Base-by-base conservation (phyloP, 2,329 filamentous ascomycete genomes). In the Botrytis medusae region DNA sequence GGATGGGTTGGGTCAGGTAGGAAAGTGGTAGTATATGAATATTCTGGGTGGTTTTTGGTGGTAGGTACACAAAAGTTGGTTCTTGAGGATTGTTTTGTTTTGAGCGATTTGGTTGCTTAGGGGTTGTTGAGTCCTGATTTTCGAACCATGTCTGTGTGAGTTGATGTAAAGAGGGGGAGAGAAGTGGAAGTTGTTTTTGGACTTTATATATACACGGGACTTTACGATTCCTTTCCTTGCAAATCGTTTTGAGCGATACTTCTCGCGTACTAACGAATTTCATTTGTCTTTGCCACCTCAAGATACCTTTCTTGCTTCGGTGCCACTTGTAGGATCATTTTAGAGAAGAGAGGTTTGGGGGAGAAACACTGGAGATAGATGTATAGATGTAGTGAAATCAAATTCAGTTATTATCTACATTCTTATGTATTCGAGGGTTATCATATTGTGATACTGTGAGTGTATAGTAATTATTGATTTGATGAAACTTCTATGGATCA, bases 61-160 rank as follows among this genome's bases (percentile, higher is more conserved):
- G 68, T 42, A 34, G 68, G 68, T 70, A n/a, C 16, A 60, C 14
- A 61, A 70, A 70, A 70, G 51, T 70, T 70, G 48, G 48, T 68
- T 68, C 48, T 57, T 61, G 68, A n/a, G 40, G 54, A 32, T 46
- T 60, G 18, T 61, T 61, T 57, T 25, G n/a, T 57, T 46, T 40
- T 32, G 48, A 68, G 65, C 34, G 65, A 68, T 57, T 68, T 68
- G 48, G 16, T 68, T 42, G 34, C 16, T 25, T 29, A 10, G 37
- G 48, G 65, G 2, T 68, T 42, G 65, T 57, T 32, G 34, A 57
- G 65, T 68, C 48, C 48, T 42, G 65, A 68, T 68, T 29, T 16
- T 68, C 14, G 6, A 29, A 14, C 22, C 34, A 54, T 57, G 34
- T 29, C 54, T 4, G 51, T 37, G 44, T 63, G 61, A 40, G 34